These are phyloP conservation scores for Helicocarpus griseus DNA, from an alignment of 2,329 filamentous ascomycete species.

Conservation along the genomic window DNA sequence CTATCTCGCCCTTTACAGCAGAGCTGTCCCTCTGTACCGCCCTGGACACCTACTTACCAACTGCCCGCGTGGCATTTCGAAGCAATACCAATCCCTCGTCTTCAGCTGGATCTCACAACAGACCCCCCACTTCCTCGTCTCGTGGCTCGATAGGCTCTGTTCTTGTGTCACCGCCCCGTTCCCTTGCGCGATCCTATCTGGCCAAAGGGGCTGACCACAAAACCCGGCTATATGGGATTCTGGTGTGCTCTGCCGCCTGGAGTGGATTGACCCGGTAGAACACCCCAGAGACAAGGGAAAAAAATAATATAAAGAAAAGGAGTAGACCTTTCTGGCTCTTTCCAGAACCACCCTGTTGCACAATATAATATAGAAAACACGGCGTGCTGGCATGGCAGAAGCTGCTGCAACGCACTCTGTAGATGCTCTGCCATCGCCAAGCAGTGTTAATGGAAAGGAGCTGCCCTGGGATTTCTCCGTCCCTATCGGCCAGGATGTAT, in stretches of 20 bases:
- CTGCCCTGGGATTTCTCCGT: constrained; percentile 31
- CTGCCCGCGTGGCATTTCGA: neutral
- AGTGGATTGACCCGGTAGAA: neutral
- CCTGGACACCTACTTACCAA: neutral
- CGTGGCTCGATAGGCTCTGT: neutral
- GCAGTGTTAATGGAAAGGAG: constrained; percentile 21
- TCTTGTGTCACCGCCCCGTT: neutral
- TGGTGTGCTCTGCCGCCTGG: neutral
- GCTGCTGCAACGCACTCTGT: constrained; percentile 29
- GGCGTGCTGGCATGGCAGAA: constrained; percentile 29
- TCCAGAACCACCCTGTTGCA: constrained; percentile 1
- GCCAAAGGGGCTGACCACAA: neutral
- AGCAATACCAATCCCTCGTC: neutral
- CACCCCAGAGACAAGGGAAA: neutral
- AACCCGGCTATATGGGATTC: constrained; percentile 1
- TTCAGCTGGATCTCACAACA: neutral
- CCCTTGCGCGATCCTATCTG: neutral
- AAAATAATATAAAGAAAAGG: neutral
- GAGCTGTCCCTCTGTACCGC: neutral
- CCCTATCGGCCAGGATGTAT: constrained; percentile 27
- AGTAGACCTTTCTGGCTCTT: constrained; percentile 4
- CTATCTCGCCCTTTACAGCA: neutral
- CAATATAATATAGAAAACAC: constrained; percentile 7
- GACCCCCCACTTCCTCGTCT: neutral
- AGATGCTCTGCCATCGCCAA: constrained; percentile 30